A percentile compares a stretch with the other conserved stretches of the same genome.
These are phyloP conservation scores for Penicillium soppii DNA, from an alignment of 495 filamentous ascomycete genomes.

Conservation along the genomic window DNA sequence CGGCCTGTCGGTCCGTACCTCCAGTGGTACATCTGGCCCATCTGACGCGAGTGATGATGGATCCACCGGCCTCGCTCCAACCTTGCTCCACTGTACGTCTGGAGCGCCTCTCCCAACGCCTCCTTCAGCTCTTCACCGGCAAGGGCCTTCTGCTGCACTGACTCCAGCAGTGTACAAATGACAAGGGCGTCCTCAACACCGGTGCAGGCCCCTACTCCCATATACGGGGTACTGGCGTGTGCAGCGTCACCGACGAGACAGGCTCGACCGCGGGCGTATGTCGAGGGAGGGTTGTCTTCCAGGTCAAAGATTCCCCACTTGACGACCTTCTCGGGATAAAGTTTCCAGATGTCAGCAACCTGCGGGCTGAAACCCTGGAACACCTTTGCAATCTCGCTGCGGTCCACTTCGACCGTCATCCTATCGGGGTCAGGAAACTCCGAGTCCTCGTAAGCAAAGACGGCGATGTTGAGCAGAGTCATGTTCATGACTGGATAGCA, in stretches of 20 bases:
- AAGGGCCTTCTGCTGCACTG: not conserved
- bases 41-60: not conserved
- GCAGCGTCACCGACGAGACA: conserved; percentile 43
- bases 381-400: not conserved
- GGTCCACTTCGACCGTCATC: not conserved
- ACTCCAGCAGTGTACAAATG: not conserved
- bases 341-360: conserved; percentile 15
- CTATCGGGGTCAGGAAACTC: conserved; percentile 13
- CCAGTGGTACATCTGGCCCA: not conserved
- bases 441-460: conserved; percentile 10
- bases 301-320: conserved; percentile 44
- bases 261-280: conserved; percentile 25
- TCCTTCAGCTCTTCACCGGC: not conserved
- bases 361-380: conserved; percentile 1
- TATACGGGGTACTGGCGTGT: conserved; percentile 40
- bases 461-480: conserved; percentile 27
- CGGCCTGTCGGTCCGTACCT: not conserved
- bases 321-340: conserved; percentile 24
- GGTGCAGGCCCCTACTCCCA: conserved; percentile 41
- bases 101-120: not conserved
- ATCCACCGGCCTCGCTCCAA: not conserved
- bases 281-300: conserved; percentile 29
- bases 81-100: not conserved
- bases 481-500: conserved; percentile 17
- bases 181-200: conserved; percentile 40